These are phyloP conservation scores for Strobilomyces confusus DNA, from an alignment of 768 basidiomycete genomes.

Conservation along the genomic window DNA sequence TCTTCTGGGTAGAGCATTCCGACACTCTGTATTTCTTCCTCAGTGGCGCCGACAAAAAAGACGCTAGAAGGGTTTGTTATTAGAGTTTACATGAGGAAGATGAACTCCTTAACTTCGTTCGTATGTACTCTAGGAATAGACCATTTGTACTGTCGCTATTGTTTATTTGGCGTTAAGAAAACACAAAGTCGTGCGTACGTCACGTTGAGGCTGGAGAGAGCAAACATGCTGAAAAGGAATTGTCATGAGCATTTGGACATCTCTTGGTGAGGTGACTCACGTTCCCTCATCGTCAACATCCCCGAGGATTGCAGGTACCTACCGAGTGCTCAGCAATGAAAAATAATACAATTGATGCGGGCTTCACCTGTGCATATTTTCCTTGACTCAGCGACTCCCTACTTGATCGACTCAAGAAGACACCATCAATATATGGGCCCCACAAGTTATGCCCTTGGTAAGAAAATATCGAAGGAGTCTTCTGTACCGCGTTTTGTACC, in stretches of 20 bases:
- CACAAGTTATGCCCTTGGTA: no score
- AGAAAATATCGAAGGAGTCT: no score
- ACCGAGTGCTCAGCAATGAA: not conserved
- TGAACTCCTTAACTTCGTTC: not conserved
- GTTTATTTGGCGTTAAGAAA: not conserved
- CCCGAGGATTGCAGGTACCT: constrained; percentile 1
- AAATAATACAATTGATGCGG: not conserved
- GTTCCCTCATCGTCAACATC: constrained; percentile 2
- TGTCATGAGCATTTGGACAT: no score
- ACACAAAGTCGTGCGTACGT: constrained; percentile 12
- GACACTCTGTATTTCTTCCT: constrained; percentile 1
- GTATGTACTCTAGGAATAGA: constrained; percentile 6
- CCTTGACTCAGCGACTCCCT: constrained; percentile 22
- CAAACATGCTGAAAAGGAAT: no score
- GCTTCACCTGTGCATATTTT: constrained; percentile 27
- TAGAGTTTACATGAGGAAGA: not conserved
- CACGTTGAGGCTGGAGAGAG: no score
- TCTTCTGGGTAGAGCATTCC: constrained; percentile 4
- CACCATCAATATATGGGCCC: no score
- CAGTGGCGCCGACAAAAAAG: constrained; percentile 7
- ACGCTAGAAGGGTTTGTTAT: constrained; percentile 1
- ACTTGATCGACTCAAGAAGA: not conserved
- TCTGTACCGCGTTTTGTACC: no score
- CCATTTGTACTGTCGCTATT: constrained; percentile 1
- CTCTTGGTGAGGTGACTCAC: not conserved